Evolutionary conservation across 139 green algal genomes (phyloP), one percentile per base, ranked within the genome.

Genomic region (Zygnema cylindricum): DNA sequence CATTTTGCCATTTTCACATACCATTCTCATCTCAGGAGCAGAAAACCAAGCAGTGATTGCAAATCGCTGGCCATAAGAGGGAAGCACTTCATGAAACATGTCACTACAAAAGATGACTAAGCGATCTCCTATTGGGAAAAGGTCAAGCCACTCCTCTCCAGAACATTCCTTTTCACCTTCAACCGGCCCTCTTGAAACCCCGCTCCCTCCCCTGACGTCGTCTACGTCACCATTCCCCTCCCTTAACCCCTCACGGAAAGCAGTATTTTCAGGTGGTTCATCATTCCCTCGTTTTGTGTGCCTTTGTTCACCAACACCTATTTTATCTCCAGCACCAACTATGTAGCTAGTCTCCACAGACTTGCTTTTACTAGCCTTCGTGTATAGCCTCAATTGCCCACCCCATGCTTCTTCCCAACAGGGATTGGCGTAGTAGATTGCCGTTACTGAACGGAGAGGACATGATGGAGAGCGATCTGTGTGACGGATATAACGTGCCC

Each of bases 21-120:
- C n/a, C n/a, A n/a, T n/a, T n/a, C n/a, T n/a, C n/a, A n/a, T n/a
- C 49, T 63, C 49, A 69, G 79, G 7, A 55, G 76, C 49, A 2
- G 94, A 91, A 89, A 97, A 96, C 93, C 94, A 97, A 1, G 86
- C 85, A 0, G 94, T 95, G 0, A 97, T 38, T 0, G 94, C 93
- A 54, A 88, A 94, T 82, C 94, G 93, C 63, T 35, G 23, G 2
- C 77, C 84, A 33, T 93, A 81, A 0, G 88, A 38, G 0, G 94
- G 94, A 81, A 97, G 77, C 77, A 97, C 95, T 90, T 97, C 95
- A 76, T 97, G 95, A 25, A 88, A 69, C 2, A 96, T 41, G 22
- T 75, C 3, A 69, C 86, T 93, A n/a, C 95, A 87, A 87, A 96
- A 96, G 55, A 97, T 69, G 57, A 95, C 85, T 82, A 97, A 89